A percentile compares a stretch with the other conserved stretches of the same genome.
phyloP scores from a whole-genome alignment of 2,329 filamentous ascomycete species.

The Colletotrichum destructivum region DNA sequence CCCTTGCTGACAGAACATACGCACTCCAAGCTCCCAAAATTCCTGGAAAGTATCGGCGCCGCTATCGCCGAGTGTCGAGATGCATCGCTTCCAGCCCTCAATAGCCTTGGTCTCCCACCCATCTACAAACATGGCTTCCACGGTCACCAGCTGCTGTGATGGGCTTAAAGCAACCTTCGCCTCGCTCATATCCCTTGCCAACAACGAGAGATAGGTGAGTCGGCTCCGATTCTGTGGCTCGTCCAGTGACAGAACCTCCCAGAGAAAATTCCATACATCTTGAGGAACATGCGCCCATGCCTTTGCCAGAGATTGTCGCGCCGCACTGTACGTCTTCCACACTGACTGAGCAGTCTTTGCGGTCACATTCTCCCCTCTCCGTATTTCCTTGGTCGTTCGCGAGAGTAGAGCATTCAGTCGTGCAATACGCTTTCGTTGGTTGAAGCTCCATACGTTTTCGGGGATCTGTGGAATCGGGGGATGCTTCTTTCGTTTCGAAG shows the following conservation, averaged over 20 bases:
- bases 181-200: constrained; percentile 77
- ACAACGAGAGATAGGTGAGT: constrained; percentile 71
- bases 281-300: constrained; percentile 70
- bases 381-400: constrained; percentile 48
- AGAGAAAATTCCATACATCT: constrained; percentile 76
- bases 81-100: constrained; percentile 74
- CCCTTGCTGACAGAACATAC: constrained; percentile 72
- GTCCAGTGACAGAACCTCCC: constrained; percentile 71
- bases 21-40: constrained; percentile 77
- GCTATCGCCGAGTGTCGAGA: constrained; percentile 65
- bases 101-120: constrained; percentile 74
- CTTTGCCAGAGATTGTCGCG: constrained; percentile 60
- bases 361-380: constrained; percentile 45
- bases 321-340: constrained; percentile 67
- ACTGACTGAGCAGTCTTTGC: constrained; percentile 56
- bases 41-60: constrained; percentile 61
- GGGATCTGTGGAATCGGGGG: constrained; percentile 53
- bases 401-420: constrained; percentile 54
- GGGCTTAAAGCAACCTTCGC: constrained; percentile 69
- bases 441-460: constrained; percentile 54
- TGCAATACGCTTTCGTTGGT: constrained; percentile 56
- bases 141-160: constrained; percentile 74
- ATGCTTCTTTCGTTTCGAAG: constrained; percentile 26
- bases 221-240: constrained; percentile 67
- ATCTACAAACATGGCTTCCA: constrained; percentile 77